Evolutionary conservation across 1,139 yeast species (phyloP), one percentile per base, ranked within the genome.

Genomic region (Sugiyamaella grinbergsii): DNA sequence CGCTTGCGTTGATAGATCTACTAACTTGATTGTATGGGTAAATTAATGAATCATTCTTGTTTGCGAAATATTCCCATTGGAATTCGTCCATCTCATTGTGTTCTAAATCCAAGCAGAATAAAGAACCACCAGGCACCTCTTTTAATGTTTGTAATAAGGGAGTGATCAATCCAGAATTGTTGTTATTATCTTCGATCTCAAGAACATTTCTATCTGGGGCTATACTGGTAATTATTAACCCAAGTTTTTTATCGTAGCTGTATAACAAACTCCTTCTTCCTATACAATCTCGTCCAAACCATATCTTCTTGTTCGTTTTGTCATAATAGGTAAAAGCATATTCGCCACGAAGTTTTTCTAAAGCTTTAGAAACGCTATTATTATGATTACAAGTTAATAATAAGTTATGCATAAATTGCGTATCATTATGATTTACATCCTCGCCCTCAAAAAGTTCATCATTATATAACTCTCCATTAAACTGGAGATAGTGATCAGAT

Each of bases 391-490:
- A 10, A 5, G 26, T n/a, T 29, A 75, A 56, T 29, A 75, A 56
- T 18, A 59, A 51, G 1, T 67, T 54, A 32, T 67, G 68, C 16
- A 81, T 67, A 51, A 63, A 77, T 4, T 66, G 67, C 0, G 85
- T 77, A 63, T 83, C 89, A 59, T 80, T 81, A 1, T 66, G 66
- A 1, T 64, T 59, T 51, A 18, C 59, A 13, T 39, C 42, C 22
- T 24, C 47, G 1, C 11, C 47, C 10, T 33, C 23, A 16, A 34
- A 42, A 28, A 85, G 78, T 32, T 78, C 82, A 0, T 66, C 62
- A 58, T 83, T 83, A 65, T 91, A 91, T 10, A 90, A 70, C 64
- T 91, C 98, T 0, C 98, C 98, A 65, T 93, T 93, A 69, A 85
- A 93, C 62, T 87, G 96, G 13, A 83, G 58, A 0, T 74, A 61